Evolutionary conservation across 495 filamentous ascomycete genomes (phyloP).

Genomic region (Letharia columbiana): DNA sequence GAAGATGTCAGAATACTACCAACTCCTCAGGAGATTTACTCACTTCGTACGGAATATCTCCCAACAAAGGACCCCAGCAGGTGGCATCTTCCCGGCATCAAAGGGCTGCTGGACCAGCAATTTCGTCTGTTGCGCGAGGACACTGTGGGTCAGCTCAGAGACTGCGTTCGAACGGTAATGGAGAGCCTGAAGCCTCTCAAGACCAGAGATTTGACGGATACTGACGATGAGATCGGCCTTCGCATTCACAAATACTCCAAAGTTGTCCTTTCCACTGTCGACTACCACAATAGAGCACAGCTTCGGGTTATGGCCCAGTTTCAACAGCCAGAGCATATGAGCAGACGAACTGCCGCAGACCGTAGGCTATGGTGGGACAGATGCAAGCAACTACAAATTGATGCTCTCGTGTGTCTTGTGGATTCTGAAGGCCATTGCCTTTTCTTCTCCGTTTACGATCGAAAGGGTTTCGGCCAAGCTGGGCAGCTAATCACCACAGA

Average conservation of each 20-base stretch:
- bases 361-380: constrained; percentile 47
- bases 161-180: constrained; percentile 39
- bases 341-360: no score
- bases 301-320: no score
- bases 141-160: constrained; percentile 38
- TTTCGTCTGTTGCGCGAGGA: not conserved
- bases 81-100: not conserved
- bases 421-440: constrained; percentile 36
- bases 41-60: no score
- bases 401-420: constrained; percentile 52
- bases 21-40: no score
- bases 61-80: no score
- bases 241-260: no score
- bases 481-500: no score
- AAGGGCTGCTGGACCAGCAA: not conserved
- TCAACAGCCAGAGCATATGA: no score
- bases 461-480: not conserved
- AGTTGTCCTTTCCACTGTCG: no score
- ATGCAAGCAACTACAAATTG: constrained; percentile 48
- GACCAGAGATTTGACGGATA: constrained; percentile 14
- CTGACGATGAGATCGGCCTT: constrained; percentile 8
- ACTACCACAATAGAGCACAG: no score
- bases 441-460: constrained; percentile 47
- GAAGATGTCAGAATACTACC: no score
- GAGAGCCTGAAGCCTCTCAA: constrained; percentile 5